These are phyloP conservation scores for Typha latifolia DNA, from an alignment of 176 grass and related monocot species.

Conservation along the genomic window DNA sequence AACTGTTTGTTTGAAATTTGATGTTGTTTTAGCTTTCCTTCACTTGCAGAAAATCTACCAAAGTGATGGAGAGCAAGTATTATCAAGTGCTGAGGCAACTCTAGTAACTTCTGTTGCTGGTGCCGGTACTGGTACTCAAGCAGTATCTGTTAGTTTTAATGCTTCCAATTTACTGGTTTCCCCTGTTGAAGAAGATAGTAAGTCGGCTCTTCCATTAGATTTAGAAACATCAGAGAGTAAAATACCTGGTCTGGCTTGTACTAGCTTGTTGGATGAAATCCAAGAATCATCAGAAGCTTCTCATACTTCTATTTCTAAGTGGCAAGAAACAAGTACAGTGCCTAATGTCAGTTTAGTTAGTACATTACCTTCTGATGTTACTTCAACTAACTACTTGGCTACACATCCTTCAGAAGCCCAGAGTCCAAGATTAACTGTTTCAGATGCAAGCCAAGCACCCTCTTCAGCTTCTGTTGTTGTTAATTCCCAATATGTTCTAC, in stretches of 20 bases:
- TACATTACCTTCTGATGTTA: slow-evolving; percentile 40
- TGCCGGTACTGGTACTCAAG: slow-evolving; percentile 19
- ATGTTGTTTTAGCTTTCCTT: slow-evolving; percentile 3
- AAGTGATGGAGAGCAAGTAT: slow-evolving; percentile 22
- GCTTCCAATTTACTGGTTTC: slow-evolving; percentile 25
- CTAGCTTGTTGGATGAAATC: slow-evolving; percentile 35
- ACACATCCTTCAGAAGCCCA: slow-evolving; percentile 44
- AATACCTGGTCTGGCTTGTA: slow-evolving; percentile 37
- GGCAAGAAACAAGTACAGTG: slow-evolving; percentile 28
- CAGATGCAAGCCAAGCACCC: slow-evolving; percentile 44
- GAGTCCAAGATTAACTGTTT: slow-evolving; percentile 42
- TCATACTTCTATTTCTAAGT: slow-evolving; percentile 44
- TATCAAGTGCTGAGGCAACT: slow-evolving; percentile 26
- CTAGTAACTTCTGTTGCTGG: slow-evolving; percentile 23
- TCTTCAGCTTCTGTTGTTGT: slow-evolving; percentile 28
- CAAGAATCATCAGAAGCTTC: slow-evolving; percentile 71
- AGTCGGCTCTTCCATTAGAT: slow-evolving; percentile 29
- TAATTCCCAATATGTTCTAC: slow-evolving; percentile 49
- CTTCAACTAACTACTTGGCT: slow-evolving; percentile 37
- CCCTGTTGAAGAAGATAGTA: slow-evolving; percentile 31
- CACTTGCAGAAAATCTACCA: slow-evolving; percentile 37
- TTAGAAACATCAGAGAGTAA: slow-evolving; percentile 36
- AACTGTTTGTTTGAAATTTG: neutral
- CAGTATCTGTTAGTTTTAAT: slow-evolving; percentile 26
- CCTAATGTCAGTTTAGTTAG: slow-evolving; percentile 43